Base-by-base conservation (phyloP, 371 early-diverging fungal genomes). In the Mortierella sp. region DNA sequence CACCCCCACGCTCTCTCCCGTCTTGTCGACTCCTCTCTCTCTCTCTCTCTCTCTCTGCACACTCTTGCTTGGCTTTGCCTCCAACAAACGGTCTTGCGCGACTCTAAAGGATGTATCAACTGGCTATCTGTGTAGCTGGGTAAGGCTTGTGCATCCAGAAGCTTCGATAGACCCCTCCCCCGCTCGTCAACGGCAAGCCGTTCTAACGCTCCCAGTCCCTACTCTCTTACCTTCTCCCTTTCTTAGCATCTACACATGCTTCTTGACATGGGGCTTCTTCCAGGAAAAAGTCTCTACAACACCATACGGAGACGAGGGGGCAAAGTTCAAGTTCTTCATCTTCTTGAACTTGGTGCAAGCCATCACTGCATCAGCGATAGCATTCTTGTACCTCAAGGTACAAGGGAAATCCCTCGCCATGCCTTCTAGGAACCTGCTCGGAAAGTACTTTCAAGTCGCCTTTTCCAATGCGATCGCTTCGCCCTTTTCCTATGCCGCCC, bases 281-380 rank as follows among this genome's bases (percentile, higher is more conserved):
- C 97, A 96, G 81, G 98, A 98, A 84, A 84, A 94, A 26, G 93
- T 98, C 39, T 91, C 94, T 2, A 95, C 94, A 19, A 90, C 91
- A 18, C 80, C 88, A 4, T 98, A 97, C 57, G 91, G 90, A 43
- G 61, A 65, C 7, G 82, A 80, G 30, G 84, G 84, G 7, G 83
- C 84, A 43, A 83, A 87, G 61, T 98, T 97, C 86, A 82, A 84
- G 47, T 93, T 87, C 80, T 96, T 96, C 58, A 89, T 97, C 54
- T 90, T 98, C 58, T 89, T 97, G 49, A 97, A 97, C 73, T 78
- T 90, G 56, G 81, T 93, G 39, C 97, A 98, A 67, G 89, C 95
- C 8, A 61, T 93, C 39, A 83, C 88, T 50, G 94, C 96, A 0
- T 88, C 93, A 6, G 51, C 88, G 6, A 93, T 94, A 8, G 95